Evolutionary conservation across 495 filamentous ascomycete species (phyloP), one percentile per base, ranked within the genome.

Genomic region (Aspergillus taichungensis): DNA sequence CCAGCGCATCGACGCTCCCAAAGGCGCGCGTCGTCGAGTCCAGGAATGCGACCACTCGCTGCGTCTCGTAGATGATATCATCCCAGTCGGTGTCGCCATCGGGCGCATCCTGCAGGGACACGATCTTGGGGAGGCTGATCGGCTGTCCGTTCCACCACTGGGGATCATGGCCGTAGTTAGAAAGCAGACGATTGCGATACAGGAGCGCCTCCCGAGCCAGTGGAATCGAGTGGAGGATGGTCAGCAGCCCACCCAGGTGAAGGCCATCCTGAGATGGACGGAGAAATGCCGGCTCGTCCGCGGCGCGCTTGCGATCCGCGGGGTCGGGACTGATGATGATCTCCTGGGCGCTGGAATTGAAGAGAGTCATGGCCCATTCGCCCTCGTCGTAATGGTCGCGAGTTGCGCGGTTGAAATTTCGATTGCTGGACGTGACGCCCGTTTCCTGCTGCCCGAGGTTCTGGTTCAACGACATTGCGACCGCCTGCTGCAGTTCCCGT

Each of bases 11-110:
- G 11, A 73, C 73, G 43, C 84, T 87, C 6, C 85, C 90, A 61
- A 94, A 96, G n/a, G 82, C 77, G 34, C 90, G 80, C 6, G 82
- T 73, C 9, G 89, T 87, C 13, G 60, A 65, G 49, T 94, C 86
- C 30, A 95, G 70, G 54, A 96, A 94, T 13, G 88, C 88, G 65
- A 95, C 78, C n/a, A 95, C 54, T 18, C 90, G 80, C 56, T 94
- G 88, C 32, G 63, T 53, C 49, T 74, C 68, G 45, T 69, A 51
- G 30, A 75, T 60, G 6, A 76, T 68, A 10, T 79, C 73, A 13
- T 72, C 66, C 54, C 64, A 70, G 6, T 73, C 57, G 6, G 54
- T 57, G 29, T 68, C 61, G 24, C 52, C 53, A 10, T 54, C 54
- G 8, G 61, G 63, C 14, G 58, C 55, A 11, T 69, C 69, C 33